Evolutionary conservation across 1,284 basidiomycete species (phyloP).

Genomic region (Leccinum glutinopallens): DNA sequence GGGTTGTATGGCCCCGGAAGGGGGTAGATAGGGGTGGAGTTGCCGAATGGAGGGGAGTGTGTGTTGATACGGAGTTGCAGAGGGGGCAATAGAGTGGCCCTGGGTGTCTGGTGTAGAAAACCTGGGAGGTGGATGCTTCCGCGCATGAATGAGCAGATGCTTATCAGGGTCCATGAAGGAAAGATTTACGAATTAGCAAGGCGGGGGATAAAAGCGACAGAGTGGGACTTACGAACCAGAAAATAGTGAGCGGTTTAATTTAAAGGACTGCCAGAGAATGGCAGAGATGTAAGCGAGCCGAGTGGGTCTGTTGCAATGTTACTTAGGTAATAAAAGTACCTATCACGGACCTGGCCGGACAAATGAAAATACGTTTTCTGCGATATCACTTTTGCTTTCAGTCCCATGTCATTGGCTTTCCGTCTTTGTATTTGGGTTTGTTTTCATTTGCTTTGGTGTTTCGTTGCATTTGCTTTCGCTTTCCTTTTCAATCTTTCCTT

Average conservation of each 20-base stretch:
- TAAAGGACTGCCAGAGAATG: conserved; percentile 10
- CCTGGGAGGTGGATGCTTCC: conserved; percentile 25
- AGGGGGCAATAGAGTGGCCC: conserved; percentile 28
- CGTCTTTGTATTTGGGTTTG: too few species aligned
- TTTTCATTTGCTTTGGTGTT: too few species aligned
- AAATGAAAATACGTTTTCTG: too few species aligned
- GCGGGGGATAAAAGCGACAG: conserved; percentile 22
- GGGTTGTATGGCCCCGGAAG: conserved; percentile 31
- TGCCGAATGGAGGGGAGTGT: conserved; percentile 67
- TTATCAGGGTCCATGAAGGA: conserved; percentile 36
- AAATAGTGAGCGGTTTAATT: conserved; percentile 24
- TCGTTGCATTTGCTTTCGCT: too few species aligned
- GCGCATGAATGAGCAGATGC: conserved; percentile 35
- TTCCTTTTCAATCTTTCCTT: too few species aligned
- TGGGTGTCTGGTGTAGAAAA: conserved; percentile 28
- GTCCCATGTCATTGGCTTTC: too few species aligned
- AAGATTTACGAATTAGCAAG: conserved; percentile 20
- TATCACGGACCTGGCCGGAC: conserved; percentile 37
- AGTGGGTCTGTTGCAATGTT: too few species aligned
- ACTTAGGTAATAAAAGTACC: too few species aligned
- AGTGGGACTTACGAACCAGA: conserved; percentile 27
- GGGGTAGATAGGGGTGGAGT: conserved; percentile 61
- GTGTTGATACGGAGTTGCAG: conserved; percentile 31
- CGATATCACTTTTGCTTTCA: too few species aligned
- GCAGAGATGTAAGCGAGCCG: too few species aligned